Conservation (phyloP, 805 yeast species). For the Metschnikowia noctiluminum region DNA sequence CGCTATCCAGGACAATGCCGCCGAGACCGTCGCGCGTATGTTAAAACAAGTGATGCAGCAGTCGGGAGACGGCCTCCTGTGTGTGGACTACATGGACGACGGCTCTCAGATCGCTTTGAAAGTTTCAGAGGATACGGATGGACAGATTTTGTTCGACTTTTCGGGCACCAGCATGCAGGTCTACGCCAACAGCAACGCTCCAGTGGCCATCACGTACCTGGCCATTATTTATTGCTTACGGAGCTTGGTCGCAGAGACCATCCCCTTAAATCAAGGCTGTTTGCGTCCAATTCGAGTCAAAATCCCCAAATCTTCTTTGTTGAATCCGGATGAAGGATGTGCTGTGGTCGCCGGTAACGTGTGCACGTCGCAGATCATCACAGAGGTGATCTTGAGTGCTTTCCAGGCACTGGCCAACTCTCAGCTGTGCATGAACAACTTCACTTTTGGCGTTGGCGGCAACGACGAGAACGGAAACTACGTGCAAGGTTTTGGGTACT, state of each 20-base stretch:
- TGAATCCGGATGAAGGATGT: constrained; percentile 77
- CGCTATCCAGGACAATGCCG: constrained; percentile 21
- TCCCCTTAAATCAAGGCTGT: constrained; percentile 94
- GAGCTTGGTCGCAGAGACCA: constrained; percentile 78
- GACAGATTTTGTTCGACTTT: constrained; percentile 76
- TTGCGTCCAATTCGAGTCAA: constrained; percentile 68
- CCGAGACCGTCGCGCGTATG: constrained; percentile 16
- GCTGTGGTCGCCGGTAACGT: constrained; percentile 94
- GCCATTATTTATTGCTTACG: constrained; percentile 87
- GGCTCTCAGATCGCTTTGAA: constrained; percentile 65
- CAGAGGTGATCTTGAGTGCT: constrained; percentile 84
- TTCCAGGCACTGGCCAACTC: constrained; percentile 91
- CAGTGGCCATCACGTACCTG: constrained; percentile 82
- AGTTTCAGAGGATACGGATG: constrained; percentile 47
- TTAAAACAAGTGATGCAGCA: constrained; percentile 17
- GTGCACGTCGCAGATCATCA: constrained; percentile 88
- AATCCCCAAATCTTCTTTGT: constrained; percentile 34
- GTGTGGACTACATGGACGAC: constrained; percentile 69
- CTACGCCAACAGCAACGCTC: constrained; percentile 90
- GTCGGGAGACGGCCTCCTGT: constrained; percentile 16
- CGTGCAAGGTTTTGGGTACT: constrained; percentile 22
- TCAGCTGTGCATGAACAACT: constrained; percentile 93
- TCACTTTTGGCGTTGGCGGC: constrained; percentile 72
- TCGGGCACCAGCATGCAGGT: constrained; percentile 83
- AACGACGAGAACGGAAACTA: constrained; percentile 49